Evolutionary conservation across 352 stramenopile species (phyloP).

Genomic region (Aphanomyces invadans): DNA sequence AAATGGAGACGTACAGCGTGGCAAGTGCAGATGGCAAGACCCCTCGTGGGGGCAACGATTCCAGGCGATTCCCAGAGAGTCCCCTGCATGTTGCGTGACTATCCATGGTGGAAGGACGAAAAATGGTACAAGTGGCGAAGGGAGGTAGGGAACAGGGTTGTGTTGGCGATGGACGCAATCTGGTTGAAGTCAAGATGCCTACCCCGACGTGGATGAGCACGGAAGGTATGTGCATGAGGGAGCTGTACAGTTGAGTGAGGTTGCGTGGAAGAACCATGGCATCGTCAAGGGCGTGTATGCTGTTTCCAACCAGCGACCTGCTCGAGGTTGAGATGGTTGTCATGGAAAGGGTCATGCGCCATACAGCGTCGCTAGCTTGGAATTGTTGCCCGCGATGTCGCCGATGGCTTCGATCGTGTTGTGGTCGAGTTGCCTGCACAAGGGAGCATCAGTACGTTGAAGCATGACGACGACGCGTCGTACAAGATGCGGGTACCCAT

Average conservation of each 20-base stretch:
- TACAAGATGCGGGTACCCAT: neutral
- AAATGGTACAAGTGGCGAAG: too few relatives aligned
- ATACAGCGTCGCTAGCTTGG: neutral
- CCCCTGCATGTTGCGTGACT: too few relatives aligned
- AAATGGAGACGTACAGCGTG: too few relatives aligned
- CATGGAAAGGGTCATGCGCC: neutral
- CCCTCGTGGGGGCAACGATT: too few relatives aligned
- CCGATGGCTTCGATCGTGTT: neutral
- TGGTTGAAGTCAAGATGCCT: constrained; percentile 17
- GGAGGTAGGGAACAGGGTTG: too few relatives aligned
- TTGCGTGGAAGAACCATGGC: neutral
- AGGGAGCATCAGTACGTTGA: neutral
- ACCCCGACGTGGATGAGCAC: neutral
- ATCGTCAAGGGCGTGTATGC: neutral
- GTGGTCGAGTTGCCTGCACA: neutral
- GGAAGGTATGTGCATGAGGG: neutral
- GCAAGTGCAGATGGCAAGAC: too few relatives aligned
- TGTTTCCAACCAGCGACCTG: too few relatives aligned
- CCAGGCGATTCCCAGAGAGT: too few relatives aligned
- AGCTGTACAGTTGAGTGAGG: neutral
- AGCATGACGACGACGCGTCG: too few relatives aligned
- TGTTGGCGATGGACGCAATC: constrained; percentile 3
- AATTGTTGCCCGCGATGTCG: neutral
- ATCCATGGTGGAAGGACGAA: too few relatives aligned
- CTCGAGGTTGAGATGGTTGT: too few relatives aligned